These are phyloP conservation scores for Yamadazyma triangularis DNA, from an alignment of 1,139 yeast species.

Conservation along the genomic window DNA sequence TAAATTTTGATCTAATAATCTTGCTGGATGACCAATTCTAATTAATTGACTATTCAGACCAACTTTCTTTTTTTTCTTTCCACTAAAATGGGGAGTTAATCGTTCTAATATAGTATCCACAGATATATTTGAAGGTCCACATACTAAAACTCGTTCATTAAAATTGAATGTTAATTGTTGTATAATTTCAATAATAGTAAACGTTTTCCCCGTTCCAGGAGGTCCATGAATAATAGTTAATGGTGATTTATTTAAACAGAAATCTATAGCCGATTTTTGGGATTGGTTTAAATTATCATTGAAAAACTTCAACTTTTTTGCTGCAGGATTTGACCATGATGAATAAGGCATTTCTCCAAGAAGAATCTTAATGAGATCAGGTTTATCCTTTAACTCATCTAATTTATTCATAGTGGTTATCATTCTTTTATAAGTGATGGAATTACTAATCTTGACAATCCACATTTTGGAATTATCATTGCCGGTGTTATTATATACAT, in stretches of 20 bases:
- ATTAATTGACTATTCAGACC: slow-evolving; percentile 39
- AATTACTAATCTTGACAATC: slow-evolving; percentile 65
- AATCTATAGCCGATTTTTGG: slow-evolving; percentile 47
- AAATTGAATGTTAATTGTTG: slow-evolving; percentile 58
- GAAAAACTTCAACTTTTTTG: slow-evolving; percentile 24
- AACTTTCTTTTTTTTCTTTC: slow-evolving; percentile 14
- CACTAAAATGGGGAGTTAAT: slow-evolving; percentile 38
- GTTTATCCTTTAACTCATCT: slow-evolving; percentile 38
- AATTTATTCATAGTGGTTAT: slow-evolving; percentile 69
- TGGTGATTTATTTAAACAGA: slow-evolving; percentile 37
- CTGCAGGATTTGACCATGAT: slow-evolving; percentile 10
- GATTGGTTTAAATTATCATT: slow-evolving; percentile 61
- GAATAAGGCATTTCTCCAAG: slow-evolving; percentile 37
- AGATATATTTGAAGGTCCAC: slow-evolving; percentile 95
- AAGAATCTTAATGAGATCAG: slow-evolving; percentile 39
- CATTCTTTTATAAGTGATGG: slow-evolving; percentile 76
- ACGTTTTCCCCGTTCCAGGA: slow-evolving; percentile 60
- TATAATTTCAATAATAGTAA: slow-evolving; percentile 79
- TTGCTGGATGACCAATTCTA: slow-evolving; percentile 91
- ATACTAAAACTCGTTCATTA: slow-evolving; percentile 72
- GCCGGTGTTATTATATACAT: slow-evolving; percentile 40
- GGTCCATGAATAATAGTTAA: slow-evolving; percentile 48
- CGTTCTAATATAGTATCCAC: slow-evolving; percentile 90
- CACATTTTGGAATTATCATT: slow-evolving; percentile 44
- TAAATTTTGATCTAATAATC: slow-evolving; percentile 59